These are phyloP conservation scores for Venturia aucupariae DNA, from an alignment of 2,329 filamentous ascomycete genomes.

Conservation along the genomic window DNA sequence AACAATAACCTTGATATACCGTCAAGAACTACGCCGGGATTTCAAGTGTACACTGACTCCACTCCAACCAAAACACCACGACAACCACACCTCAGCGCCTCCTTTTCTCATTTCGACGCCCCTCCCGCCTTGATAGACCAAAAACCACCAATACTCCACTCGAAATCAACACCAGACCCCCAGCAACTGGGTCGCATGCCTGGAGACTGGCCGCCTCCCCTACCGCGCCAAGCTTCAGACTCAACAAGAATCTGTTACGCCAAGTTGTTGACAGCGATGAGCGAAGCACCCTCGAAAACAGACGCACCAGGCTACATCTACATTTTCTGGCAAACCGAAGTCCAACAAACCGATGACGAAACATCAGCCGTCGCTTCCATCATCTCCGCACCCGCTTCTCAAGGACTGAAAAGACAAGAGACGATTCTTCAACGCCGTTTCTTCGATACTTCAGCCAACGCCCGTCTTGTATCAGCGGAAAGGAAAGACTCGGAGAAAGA, in stretches of 20 bases:
- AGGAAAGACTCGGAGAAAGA: background rate
- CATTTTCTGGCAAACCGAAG: slow-evolving; percentile 91
- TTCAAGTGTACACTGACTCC: slow-evolving; percentile 10
- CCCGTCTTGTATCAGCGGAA: background rate
- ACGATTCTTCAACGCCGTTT: slow-evolving; percentile 10
- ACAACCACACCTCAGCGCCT: slow-evolving; percentile 1
- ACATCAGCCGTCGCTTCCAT: slow-evolving; percentile 21
- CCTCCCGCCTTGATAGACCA: background rate
- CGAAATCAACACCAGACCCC: slow-evolving; percentile 13
- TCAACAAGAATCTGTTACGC: slow-evolving; percentile 8
- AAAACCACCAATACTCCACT: background rate
- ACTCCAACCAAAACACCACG: slow-evolving; percentile 1
- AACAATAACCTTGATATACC: background rate
- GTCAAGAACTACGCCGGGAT: background rate
- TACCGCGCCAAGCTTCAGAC: slow-evolving; percentile 12
- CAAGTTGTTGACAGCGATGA: slow-evolving; percentile 13
- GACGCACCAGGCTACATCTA: slow-evolving; percentile 70
- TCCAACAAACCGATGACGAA: slow-evolving; percentile 47
- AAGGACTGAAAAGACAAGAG: slow-evolving; percentile 17
- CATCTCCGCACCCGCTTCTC: slow-evolving; percentile 41
- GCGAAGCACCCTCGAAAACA: slow-evolving; percentile 9
- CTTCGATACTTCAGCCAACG: slow-evolving; percentile 13
- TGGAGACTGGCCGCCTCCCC: slow-evolving; percentile 13
- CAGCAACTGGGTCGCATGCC: slow-evolving; percentile 1
- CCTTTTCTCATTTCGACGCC: slow-evolving; percentile 5